phyloP scores from a whole-genome alignment of 106 monocot species.

The Dactylorhiza incarnata region DNA sequence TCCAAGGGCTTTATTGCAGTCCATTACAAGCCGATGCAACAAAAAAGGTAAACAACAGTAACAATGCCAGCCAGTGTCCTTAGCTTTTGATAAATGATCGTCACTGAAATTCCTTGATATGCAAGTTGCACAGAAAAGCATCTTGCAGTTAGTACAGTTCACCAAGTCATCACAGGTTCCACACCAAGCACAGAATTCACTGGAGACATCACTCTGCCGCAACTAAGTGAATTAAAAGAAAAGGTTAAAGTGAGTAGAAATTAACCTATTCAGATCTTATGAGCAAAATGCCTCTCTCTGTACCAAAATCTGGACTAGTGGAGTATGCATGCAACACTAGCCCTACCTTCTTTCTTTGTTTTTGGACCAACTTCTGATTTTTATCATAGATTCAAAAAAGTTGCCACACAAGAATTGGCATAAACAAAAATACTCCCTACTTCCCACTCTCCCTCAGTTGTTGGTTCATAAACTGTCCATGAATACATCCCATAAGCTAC shows the following conservation, averaged over 20 bases:
- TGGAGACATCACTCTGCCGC: constrained; percentile 31
- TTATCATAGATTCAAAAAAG: no score
- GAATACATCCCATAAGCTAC: no score
- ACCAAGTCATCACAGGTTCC: constrained; percentile 42
- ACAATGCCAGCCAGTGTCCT: constrained; percentile 62
- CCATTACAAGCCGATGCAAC: constrained; percentile 37
- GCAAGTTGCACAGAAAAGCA: constrained; percentile 61
- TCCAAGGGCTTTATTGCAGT: constrained; percentile 49
- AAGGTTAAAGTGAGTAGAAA: background rate
- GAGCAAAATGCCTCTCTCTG: no score
- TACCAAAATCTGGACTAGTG: no score
- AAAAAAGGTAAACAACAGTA: constrained; percentile 64
- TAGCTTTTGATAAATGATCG: constrained; percentile 38
- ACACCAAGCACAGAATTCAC: constrained; percentile 75
- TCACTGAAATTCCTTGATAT: constrained; percentile 75
- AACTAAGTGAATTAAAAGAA: constrained; percentile 4
- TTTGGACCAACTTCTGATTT: no score
- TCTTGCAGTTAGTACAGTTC: constrained; percentile 55
- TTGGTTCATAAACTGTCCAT: no score
- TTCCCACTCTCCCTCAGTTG: no score
- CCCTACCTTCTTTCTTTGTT: no score
- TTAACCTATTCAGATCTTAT: background rate
- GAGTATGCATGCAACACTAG: no score
- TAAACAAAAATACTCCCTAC: no score
- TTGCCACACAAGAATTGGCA: no score